Evolutionary conservation across 1,139 yeast genomes (phyloP).

Genomic region (Protomyces lactucae-debilis): DNA sequence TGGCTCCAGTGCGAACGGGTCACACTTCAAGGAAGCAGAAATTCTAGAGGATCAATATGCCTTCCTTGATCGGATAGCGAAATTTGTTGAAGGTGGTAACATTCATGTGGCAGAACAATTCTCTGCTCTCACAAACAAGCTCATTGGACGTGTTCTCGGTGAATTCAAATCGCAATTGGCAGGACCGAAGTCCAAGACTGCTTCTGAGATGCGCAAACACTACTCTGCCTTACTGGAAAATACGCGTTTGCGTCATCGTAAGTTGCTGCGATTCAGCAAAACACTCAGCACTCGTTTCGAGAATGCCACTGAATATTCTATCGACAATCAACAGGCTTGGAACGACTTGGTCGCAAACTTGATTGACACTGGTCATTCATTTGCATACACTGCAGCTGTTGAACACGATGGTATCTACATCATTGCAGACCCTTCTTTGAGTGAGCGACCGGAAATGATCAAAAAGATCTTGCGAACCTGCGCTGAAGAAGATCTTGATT

Average conservation of each 20-base stretch:
- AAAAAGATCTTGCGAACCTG: conserved; percentile 41
- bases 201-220: conserved; percentile 70
- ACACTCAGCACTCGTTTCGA: conserved; percentile 67
- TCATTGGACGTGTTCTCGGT: conserved; percentile 63
- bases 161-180: conserved; percentile 69
- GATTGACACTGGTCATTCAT: conserved; percentile 64
- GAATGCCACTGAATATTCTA: conserved; percentile 65
- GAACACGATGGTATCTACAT: conserved; percentile 73
- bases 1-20: conserved; percentile 70
- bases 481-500: conserved; percentile 40
- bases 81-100: conserved; percentile 76
- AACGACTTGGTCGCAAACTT: conserved; percentile 55
- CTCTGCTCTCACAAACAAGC: conserved; percentile 53
- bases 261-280: conserved; percentile 70
- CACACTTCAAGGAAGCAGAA: conserved; percentile 78
- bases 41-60: conserved; percentile 62
- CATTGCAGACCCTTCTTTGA: conserved; percentile 60
- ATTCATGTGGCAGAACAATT: conserved; percentile 75
- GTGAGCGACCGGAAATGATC: conserved; percentile 44
- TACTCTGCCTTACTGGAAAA: conserved; percentile 76
- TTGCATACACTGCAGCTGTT: conserved; percentile 68
- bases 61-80: conserved; percentile 68
- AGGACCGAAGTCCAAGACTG: conserved; percentile 53
- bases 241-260: conserved; percentile 78
- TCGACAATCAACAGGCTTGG: conserved; percentile 47